Percentiles rank a stretch among this genome's conserved stretches.
phyloP scores from a whole-genome alignment of 2,329 filamentous ascomycete genomes.

The Monosporascus ibericus region DNA sequence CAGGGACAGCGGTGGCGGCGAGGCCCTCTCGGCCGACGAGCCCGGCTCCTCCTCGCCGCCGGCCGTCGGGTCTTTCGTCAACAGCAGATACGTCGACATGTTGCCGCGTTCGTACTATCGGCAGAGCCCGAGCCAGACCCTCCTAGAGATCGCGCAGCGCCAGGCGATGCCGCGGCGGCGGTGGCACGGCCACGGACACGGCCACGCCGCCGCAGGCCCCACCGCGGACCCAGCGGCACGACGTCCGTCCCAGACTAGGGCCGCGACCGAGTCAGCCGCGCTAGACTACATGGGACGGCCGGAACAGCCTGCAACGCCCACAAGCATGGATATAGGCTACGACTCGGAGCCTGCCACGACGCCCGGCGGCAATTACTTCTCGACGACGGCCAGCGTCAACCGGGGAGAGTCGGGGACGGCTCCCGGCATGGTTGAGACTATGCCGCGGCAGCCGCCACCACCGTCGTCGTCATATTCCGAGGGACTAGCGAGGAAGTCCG shows the following conservation, averaged over 20 bases:
- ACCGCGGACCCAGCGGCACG: conserved; percentile 4
- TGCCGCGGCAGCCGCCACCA: not conserved
- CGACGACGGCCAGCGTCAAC: conserved; percentile 10
- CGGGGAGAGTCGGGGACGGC: conserved; percentile 1
- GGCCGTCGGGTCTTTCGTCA: not conserved
- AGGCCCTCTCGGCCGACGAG: not conserved
- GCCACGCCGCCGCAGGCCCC: conserved; percentile 7
- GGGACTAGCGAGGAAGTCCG: conserved; percentile 17
- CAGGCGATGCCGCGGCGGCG: not conserved
- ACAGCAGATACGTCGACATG: not conserved
- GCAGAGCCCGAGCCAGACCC: conserved; percentile 8
- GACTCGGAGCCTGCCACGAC: conserved; percentile 27
- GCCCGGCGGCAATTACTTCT: conserved; percentile 19
- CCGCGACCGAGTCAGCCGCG: conserved; percentile 16
- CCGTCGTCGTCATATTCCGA: conserved; percentile 10
- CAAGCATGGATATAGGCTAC: conserved; percentile 20
- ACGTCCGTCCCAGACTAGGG: conserved; percentile 12
- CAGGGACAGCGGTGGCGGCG: not conserved
- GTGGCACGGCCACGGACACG: not conserved
- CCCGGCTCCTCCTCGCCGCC: not conserved
- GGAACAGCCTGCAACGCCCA: conserved; percentile 18
- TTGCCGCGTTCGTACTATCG: not conserved
- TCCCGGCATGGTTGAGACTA: not conserved
- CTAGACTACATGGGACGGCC: conserved; percentile 2
- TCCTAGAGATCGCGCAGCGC: not conserved